A percentile compares a stretch with the other conserved stretches of the same genome.
Evolutionary conservation across 768 basidiomycete genomes (phyloP).

Genomic region (Rubroboletus satanas): DNA sequence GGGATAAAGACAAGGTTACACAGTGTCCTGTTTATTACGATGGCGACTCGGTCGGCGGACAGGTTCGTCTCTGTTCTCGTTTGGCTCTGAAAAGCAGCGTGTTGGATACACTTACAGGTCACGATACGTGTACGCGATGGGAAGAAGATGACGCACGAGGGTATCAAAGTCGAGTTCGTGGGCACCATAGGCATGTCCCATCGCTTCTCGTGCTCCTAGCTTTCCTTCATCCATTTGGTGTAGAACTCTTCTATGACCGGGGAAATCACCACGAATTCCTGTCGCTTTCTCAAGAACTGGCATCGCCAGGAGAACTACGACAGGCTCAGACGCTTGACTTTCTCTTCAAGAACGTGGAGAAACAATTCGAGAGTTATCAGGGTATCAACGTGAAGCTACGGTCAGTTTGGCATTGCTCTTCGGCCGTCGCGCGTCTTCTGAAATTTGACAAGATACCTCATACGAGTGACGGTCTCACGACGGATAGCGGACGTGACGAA

Average conservation of each 20-base stretch:
- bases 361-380: constrained; percentile 96
- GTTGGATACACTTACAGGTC: constrained; percentile 45
- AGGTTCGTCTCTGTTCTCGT: constrained; percentile 47
- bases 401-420: constrained; percentile 41
- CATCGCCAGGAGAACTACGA: constrained; percentile 94
- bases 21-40: constrained; percentile 94
- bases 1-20: constrained; percentile 80
- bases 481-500: constrained; percentile 91
- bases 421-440: not conserved
- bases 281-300: constrained; percentile 91
- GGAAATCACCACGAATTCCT: constrained; percentile 98
- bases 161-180: constrained; percentile 96
- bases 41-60: constrained; percentile 86
- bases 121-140: constrained; percentile 89
- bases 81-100: not conserved
- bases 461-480: constrained; percentile 86
- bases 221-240: not conserved
- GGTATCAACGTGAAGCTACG: constrained; percentile 98
- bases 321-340: constrained; percentile 96
- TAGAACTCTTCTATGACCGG: constrained; percentile 90
- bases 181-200: constrained; percentile 82
- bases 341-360: constrained; percentile 98
- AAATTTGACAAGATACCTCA: constrained; percentile 65
- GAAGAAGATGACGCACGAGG: constrained; percentile 91
- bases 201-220: not conserved